These are phyloP conservation scores for Penicillium bialowiezense DNA, from an alignment of 495 filamentous ascomycete species.

Conservation along the genomic window DNA sequence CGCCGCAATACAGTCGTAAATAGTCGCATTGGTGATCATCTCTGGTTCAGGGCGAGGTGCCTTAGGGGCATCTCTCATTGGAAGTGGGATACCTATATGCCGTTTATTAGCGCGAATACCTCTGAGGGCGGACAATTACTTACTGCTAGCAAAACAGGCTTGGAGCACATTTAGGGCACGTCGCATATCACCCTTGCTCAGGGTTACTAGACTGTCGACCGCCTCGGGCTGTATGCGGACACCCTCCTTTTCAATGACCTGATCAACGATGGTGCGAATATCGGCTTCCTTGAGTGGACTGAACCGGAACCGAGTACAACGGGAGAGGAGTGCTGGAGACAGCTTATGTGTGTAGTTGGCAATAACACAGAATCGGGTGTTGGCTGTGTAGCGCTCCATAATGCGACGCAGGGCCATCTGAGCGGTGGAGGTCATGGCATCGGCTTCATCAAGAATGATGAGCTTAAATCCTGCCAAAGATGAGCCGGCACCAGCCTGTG, in stretches of 20 bases:
- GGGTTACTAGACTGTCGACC: constrained; percentile 70
- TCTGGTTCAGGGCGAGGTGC: constrained; percentile 58
- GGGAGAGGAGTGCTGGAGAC: constrained; percentile 86
- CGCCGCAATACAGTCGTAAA: constrained; percentile 96
- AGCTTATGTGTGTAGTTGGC: constrained; percentile 99
- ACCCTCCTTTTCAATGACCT: constrained; percentile 83
- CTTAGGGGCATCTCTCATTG: constrained; percentile 60
- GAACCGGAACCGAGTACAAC: constrained; percentile 95
- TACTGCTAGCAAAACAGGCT: constrained; percentile 92
- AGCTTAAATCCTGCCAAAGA: constrained; percentile 81
- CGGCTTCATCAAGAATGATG: constrained; percentile 96
- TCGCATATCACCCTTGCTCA: constrained; percentile 96
- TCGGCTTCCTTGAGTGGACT: constrained; percentile 86
- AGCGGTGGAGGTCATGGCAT: constrained; percentile 95
- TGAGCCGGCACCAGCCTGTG: constrained; percentile 41
- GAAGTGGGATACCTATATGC: constrained; percentile 63
- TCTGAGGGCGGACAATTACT: no score
- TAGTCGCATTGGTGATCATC: constrained; percentile 82
- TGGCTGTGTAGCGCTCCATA: constrained; percentile 99
- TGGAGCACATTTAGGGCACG: constrained; percentile 93
- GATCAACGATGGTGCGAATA: constrained; percentile 79
- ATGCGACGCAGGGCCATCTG: constrained; percentile 97
- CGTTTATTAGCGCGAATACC: constrained; percentile 7
- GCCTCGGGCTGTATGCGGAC: constrained; percentile 81
- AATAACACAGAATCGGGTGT: constrained; percentile 97